Evolutionary conservation across 1,284 basidiomycete species (phyloP), one percentile per base, ranked within the genome.

Genomic region (Anthracocystis walkeri): DNA sequence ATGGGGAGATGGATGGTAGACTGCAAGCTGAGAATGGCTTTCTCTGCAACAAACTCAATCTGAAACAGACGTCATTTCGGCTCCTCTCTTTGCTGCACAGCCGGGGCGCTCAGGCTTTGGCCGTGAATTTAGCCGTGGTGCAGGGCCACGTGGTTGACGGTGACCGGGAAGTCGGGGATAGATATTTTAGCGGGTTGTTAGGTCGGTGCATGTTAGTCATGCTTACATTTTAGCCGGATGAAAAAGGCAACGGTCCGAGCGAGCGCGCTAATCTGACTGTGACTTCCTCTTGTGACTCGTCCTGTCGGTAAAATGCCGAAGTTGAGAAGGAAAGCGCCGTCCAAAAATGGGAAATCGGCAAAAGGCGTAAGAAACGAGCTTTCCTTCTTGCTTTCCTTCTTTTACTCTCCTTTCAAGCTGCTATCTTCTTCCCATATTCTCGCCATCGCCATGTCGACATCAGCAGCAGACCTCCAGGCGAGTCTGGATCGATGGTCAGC

Each of bases 401-500:
- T 27, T 31, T 23, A 11, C 20, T 49, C n/a, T 4, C 8, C 27
- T 18, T 38, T 14, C 35, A 11, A 38, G 10, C 35, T 38, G 7
- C 35, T 38, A 7, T 29, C 27, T 18, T 11, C 5, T 8, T 14
- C 7, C 20, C 12, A 41, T 21, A 5, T 35, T 5, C 7, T 35
- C 55, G 21, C 38, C 14, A 25, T 41, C 31, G 31, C 27, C 46
- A 75, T 75, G 71, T 44, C 66, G 21, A 53, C 64, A 14, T 38
- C 59, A 12, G 48, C 35, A 45, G 20, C 49, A 16, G 49, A 72
- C 4, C 46, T 76, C 1, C 50, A 75, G 40, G 75, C 70, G 46
- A 70, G 74, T 48, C 59, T 83, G 56, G 74, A 81, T 14, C 72
- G 79, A 48, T 84, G 83, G 83, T 61, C 65, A 8, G 64, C 67